Conservation (phyloP, 768 basidiomycete species). For the Sistotremastrum niveocremeum region DNA sequence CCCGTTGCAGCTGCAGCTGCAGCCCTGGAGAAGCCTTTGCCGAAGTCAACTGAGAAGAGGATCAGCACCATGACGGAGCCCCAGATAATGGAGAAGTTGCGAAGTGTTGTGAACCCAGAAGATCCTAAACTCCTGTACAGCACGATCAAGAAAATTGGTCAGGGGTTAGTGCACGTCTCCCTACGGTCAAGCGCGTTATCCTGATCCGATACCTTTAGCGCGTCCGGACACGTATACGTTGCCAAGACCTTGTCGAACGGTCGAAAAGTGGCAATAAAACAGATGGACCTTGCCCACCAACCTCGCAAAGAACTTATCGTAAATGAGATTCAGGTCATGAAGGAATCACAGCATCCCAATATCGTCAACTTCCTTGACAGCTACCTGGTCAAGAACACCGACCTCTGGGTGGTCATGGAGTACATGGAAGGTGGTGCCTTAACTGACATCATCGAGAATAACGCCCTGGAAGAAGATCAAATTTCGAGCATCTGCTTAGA, state of each 20-base stretch:
- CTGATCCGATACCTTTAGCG: slow-evolving; percentile 34
- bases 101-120: slow-evolving; percentile 72
- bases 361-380: slow-evolving; percentile 93
- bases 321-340: slow-evolving; percentile 98
- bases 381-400: slow-evolving; percentile 76
- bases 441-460: slow-evolving; percentile 97
- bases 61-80: slow-evolving; percentile 95
- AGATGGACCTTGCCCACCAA: slow-evolving; percentile 93
- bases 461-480: slow-evolving; percentile 88
- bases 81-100: slow-evolving; percentile 96
- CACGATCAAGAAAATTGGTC: slow-evolving; percentile 98
- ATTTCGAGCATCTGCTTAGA: slow-evolving; percentile 86
- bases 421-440: slow-evolving; percentile 98
- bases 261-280: slow-evolving; percentile 92
- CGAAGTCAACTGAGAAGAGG: slow-evolving; percentile 64
- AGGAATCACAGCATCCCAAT: slow-evolving; percentile 92
- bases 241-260: slow-evolving; percentile 79
- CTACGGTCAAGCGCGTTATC: slow-evolving; percentile 2
- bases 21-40: slow-evolving; percentile 35
- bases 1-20: slow-evolving; percentile 63
- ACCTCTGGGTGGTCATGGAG: slow-evolving; percentile 98
- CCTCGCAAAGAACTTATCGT: slow-evolving; percentile 96
- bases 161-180: slow-evolving; percentile 57
- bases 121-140: slow-evolving; percentile 86
- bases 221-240: slow-evolving; percentile 95